These are phyloP conservation scores for Paxillus ammoniavirescens DNA, from an alignment of 768 basidiomycete species.

Conservation along the genomic window DNA sequence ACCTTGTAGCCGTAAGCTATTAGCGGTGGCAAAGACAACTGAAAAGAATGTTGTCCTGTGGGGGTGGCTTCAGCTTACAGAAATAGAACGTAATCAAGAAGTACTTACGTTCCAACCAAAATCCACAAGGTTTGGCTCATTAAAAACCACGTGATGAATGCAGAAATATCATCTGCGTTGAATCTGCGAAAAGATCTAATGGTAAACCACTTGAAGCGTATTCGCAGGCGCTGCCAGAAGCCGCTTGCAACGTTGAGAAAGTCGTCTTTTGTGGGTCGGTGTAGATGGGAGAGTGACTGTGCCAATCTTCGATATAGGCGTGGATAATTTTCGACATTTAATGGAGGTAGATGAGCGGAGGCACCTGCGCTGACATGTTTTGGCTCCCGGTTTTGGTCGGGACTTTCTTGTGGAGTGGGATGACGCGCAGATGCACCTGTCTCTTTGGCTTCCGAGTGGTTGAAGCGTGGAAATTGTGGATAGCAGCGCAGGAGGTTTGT, in stretches of 20 bases:
- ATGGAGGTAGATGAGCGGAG: conserved; percentile 24
- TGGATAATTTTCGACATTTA: conserved; percentile 67
- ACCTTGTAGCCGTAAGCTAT: conserved; percentile 87
- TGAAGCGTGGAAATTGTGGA: conserved; percentile 7
- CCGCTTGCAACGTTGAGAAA: conserved; percentile 81
- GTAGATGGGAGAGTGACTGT: conserved; percentile 69
- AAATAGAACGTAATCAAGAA: not conserved
- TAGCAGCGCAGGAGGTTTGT: not conserved
- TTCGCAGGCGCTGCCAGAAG: conserved; percentile 87
- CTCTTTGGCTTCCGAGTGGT: conserved; percentile 16
- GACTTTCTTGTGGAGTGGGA: conserved; percentile 4
- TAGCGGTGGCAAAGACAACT: conserved; percentile 83
- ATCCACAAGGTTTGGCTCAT: conserved; percentile 97
- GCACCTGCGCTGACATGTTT: not conserved
- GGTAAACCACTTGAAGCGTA: conserved; percentile 97
- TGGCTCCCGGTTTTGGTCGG: conserved; percentile 6
- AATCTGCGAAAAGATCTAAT: conserved; percentile 93
- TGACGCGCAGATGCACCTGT: not conserved
- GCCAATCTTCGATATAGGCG: conserved; percentile 81
- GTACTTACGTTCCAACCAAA: conserved; percentile 66
- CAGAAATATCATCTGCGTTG: conserved; percentile 95
- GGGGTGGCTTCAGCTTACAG: conserved; percentile 2
- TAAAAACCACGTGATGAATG: conserved; percentile 93
- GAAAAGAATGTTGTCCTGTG: conserved; percentile 92
- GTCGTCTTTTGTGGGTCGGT: conserved; percentile 84